Conservation (phyloP, 306 rosid genomes). For the Elaeagnus macrophylla region DNA sequence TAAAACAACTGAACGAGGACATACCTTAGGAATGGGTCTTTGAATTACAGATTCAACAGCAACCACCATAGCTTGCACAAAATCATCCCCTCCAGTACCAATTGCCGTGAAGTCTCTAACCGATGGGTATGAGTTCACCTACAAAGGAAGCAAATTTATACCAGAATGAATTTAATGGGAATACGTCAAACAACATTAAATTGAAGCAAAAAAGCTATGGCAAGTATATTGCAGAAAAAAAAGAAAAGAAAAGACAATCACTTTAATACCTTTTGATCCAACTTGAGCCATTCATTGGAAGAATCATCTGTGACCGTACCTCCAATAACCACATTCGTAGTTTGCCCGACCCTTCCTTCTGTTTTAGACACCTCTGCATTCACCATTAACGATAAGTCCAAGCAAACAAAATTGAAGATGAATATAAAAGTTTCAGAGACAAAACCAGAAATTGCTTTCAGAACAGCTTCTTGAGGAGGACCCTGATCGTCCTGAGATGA, state of each 20-base stretch:
- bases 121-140: conserved; percentile 94
- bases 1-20: neutral
- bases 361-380: conserved; percentile 81
- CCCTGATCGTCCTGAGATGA: conserved; percentile 67
- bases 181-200: neutral
- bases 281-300: conserved; percentile 73
- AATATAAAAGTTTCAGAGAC: neutral
- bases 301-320: conserved; percentile 93
- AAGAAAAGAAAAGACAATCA: neutral
- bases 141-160: neutral
- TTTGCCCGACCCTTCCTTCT: conserved; percentile 95
- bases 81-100: conserved; percentile 88
- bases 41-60: conserved; percentile 86
- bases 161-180: too few species aligned
- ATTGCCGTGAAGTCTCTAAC: conserved; percentile 91
- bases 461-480: conserved; percentile 89
- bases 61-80: conserved; percentile 84
- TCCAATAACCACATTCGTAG: conserved; percentile 92
- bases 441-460: conserved; percentile 91
- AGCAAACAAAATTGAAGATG: neutral
- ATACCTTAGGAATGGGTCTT: conserved; percentile 74
- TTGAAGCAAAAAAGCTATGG: neutral
- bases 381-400: neutral
- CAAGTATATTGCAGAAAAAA: neutral
- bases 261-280: conserved; percentile 78